Base-by-base conservation (phyloP, 768 basidiomycete species). In the Tricholoma sp. region DNA sequence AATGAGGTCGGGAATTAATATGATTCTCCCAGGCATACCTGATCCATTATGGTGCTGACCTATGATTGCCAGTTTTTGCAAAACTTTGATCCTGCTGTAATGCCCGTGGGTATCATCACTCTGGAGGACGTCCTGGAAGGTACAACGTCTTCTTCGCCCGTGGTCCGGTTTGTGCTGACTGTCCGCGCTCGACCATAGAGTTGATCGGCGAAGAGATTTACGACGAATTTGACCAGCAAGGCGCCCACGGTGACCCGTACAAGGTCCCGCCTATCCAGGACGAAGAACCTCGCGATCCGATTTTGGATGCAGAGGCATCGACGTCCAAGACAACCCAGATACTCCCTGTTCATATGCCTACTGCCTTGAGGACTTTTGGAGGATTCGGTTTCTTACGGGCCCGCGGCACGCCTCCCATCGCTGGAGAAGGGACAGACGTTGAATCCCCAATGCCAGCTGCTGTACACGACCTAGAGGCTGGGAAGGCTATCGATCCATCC, bases 121-220 rank as follows among this genome's bases (percentile, higher is more conserved):
- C 79, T 96, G 2, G 94, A 96, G 70, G 94, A 96, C 60, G 90
- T 96, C 8, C 76, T 96, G 9, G 94, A 96, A 82, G 89, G 89
- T 88, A 52, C 18, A 65, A 63, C 39, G 17, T 31, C 11, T 29
- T 55, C 31, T 17, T 18, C 50, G 4, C 3, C 17, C 39, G 5
- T 24, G 6, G 17, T 20, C 1, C 18, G 65, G 63, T 41, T 47
- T 4, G 28, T 55, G 9, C 50, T 45, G 11, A 57, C 13, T 17
- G n/a, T 33, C 28, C 17, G 9, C 13, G 2, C 6, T 32, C 5
- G 13, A 53, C 20, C 50, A 3, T 62, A 91, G 93, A 94, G 66
- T 78, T 95, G 10, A 94, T 95, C 54, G 93, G 93, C 12, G 91
- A 94, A 72, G 93, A 94, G 64, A 94, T 95, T 52, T 91, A 90